Conservation (phyloP, 2,329 filamentous ascomycete species). For the Ophiostoma piceae region DNA sequence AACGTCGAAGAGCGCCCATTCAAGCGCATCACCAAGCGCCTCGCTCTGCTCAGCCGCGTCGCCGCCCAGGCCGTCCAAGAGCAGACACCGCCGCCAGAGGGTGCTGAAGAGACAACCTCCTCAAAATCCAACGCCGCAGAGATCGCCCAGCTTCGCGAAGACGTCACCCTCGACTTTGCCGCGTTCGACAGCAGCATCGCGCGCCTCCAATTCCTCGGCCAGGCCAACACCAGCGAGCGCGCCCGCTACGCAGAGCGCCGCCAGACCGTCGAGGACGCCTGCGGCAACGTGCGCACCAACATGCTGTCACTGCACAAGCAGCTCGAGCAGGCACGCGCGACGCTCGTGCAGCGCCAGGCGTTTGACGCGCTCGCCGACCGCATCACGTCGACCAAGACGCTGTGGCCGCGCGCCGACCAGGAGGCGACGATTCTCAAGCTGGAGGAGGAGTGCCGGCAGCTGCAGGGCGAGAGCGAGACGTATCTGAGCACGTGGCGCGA, state of each 20-base stretch:
- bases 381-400: constrained; percentile 73
- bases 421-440: constrained; percentile 71
- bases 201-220: constrained; percentile 79
- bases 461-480: constrained; percentile 76
- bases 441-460: constrained; percentile 78
- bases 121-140: constrained; percentile 34
- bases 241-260: constrained; percentile 79
- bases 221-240: constrained; percentile 77
- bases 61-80: constrained; percentile 49
- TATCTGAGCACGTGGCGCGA: constrained; percentile 82
- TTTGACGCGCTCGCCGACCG: constrained; percentile 86
- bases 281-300: constrained; percentile 69
- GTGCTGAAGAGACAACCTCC: constrained; percentile 16
- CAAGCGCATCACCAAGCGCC: constrained; percentile 77
- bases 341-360: constrained; percentile 70
- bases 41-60: constrained; percentile 64
- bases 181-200: constrained; percentile 81
- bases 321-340: constrained; percentile 69
- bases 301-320: constrained; percentile 66
- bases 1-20: constrained; percentile 91
- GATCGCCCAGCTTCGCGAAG: constrained; percentile 68
- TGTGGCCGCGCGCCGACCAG: constrained; percentile 82
- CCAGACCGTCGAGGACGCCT: constrained; percentile 69
- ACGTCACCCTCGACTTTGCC: constrained; percentile 81
- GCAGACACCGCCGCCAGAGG: constrained; percentile 63